Percentiles rank a stretch among this genome's conserved stretches.
Evolutionary conservation across 2,329 filamentous ascomycete genomes (phyloP).

Genomic region (Calycina marina): DNA sequence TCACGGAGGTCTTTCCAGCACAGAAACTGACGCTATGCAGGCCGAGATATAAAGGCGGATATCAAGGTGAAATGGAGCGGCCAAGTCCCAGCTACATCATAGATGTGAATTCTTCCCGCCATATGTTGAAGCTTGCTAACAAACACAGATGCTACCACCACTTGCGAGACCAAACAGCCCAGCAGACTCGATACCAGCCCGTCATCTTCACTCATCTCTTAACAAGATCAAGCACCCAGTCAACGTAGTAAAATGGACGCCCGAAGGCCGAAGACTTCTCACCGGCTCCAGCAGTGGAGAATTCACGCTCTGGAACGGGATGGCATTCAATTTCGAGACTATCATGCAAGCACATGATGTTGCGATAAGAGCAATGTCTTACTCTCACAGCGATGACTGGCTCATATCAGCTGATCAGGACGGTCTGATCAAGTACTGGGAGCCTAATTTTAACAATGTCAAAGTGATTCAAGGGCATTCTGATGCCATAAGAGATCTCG

Average conservation of each 20-base stretch:
- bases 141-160: constrained; percentile 66
- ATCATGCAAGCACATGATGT: constrained; percentile 97
- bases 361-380: constrained; percentile 67
- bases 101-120: constrained; percentile 44
- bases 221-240: constrained; percentile 98
- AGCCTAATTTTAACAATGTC: constrained; percentile 98
- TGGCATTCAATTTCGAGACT: constrained; percentile 97
- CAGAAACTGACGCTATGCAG: not conserved
- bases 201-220: constrained; percentile 91
- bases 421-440: constrained; percentile 95
- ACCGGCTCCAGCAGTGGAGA: constrained; percentile 94
- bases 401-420: constrained; percentile 90
- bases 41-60: constrained; percentile 60
- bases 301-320: constrained; percentile 97
- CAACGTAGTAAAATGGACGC: constrained; percentile 95
- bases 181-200: constrained; percentile 81
- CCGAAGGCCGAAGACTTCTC: constrained; percentile 78
- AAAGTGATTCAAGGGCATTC: constrained; percentile 84
- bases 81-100: constrained; percentile 83
- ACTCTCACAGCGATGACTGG: constrained; percentile 96
- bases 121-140: not conserved
- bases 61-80: constrained; percentile 63
- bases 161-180: constrained; percentile 58
- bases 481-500: constrained; percentile 79
- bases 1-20: not conserved